Evolutionary conservation across 306 rosid genomes (phyloP).

Genomic region (Dryas octopetala): DNA sequence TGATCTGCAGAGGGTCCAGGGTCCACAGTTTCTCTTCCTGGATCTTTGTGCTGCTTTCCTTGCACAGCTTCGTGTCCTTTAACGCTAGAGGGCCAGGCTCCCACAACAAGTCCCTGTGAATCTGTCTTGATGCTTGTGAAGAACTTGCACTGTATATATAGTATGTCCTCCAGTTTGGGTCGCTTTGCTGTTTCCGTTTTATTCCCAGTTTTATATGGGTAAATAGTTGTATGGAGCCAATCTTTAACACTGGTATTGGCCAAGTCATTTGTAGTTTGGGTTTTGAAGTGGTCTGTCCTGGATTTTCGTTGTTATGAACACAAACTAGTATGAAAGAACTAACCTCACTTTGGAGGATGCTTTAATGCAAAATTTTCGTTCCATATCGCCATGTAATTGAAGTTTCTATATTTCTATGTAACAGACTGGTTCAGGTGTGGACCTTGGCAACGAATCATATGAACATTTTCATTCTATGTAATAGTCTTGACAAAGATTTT

Average conservation of each 20-base stretch:
- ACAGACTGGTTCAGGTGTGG: no score
- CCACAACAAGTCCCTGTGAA: conserved; percentile 30
- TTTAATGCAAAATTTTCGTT: not conserved
- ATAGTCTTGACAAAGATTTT: not conserved
- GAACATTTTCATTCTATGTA: no score
- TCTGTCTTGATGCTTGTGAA: conserved; percentile 37
- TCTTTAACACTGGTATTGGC: conserved; percentile 25
- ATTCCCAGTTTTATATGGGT: conserved; percentile 44
- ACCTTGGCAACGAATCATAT: no score
- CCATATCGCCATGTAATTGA: not conserved
- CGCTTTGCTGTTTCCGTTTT: conserved; percentile 9
- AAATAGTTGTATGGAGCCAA: conserved; percentile 40
- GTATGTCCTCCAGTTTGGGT: conserved; percentile 23
- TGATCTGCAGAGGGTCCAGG: conserved; percentile 90
- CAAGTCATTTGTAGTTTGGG: conserved; percentile 20
- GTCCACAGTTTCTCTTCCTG: conserved; percentile 91
- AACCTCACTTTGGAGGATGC: not conserved
- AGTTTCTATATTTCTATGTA: not conserved
- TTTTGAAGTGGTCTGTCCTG: conserved; percentile 18
- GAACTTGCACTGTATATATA: conserved; percentile 41
- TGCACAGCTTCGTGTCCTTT: conserved; percentile 77
- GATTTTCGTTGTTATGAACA: conserved; percentile 22
- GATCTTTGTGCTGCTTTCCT: conserved; percentile 95
- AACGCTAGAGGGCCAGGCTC: conserved; percentile 25
- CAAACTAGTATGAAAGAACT: conserved; percentile 11